Conservation (phyloP, 1,139 yeast genomes). For the Saccharomycopsis hybrid region DNA sequence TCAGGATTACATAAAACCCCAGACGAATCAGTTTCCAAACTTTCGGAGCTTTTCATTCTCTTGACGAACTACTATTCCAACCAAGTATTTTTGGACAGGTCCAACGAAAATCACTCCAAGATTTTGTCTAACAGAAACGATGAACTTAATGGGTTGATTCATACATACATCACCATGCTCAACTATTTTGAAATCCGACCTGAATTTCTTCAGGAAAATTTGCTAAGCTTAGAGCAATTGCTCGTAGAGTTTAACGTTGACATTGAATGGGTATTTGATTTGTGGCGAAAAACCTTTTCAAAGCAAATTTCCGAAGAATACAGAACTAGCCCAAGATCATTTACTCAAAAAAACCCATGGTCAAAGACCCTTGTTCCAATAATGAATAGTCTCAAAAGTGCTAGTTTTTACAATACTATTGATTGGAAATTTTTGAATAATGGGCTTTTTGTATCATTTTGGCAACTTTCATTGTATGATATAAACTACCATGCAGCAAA, state of each 20-base stretch:
- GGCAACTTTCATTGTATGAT: slow-evolving; percentile 75
- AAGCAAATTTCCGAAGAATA: slow-evolving; percentile 27
- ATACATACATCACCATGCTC: slow-evolving; percentile 55
- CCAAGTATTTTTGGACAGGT: slow-evolving; percentile 30
- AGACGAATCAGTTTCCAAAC: slow-evolving; percentile 21
- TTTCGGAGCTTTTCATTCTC: slow-evolving; percentile 54
- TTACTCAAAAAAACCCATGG: slow-evolving; percentile 11
- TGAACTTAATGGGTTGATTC: slow-evolving; percentile 59
- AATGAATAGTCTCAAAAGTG: slow-evolving; percentile 10
- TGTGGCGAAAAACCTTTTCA: slow-evolving; percentile 58
- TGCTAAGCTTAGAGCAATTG: slow-evolving; percentile 44
- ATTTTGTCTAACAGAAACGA: slow-evolving; percentile 67
- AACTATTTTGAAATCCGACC: slow-evolving; percentile 36
- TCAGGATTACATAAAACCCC: background rate
- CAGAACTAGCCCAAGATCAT: background rate
- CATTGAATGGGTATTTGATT: slow-evolving; percentile 66
- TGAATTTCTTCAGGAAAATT: slow-evolving; percentile 31
- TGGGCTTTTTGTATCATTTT: slow-evolving; percentile 53
- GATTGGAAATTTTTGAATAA: slow-evolving; percentile 23
- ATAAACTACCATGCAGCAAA: slow-evolving; percentile 47
- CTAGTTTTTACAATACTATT: slow-evolving; percentile 26
- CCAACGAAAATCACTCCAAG: slow-evolving; percentile 53
- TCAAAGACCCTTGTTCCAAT: slow-evolving; percentile 10
- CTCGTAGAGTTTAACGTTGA: slow-evolving; percentile 45
- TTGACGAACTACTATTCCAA: slow-evolving; percentile 46